Evolutionary conservation across 345 rosid species (phyloP).

Genomic region (Populus alba): DNA sequence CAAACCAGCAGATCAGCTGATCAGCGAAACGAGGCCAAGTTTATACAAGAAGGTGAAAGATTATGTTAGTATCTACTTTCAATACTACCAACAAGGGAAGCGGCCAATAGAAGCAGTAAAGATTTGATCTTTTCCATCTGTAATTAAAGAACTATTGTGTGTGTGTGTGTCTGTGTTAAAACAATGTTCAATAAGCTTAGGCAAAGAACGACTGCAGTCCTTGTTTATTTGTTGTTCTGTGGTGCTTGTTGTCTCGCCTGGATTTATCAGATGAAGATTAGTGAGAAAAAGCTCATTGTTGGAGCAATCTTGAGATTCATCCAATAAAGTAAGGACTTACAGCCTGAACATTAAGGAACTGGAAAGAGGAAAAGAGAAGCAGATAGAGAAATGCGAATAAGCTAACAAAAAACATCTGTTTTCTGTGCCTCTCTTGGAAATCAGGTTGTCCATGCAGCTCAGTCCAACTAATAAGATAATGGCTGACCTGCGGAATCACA

Average conservation of each 20-base stretch:
- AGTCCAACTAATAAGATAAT: too few relatives aligned
- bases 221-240: neutral
- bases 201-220: neutral
- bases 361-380: too few relatives aligned
- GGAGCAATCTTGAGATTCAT: neutral
- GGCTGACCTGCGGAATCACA: too few relatives aligned
- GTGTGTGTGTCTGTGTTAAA: neutral
- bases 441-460: too few relatives aligned
- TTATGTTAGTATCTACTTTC: slow-evolving; percentile 37
- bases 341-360: too few relatives aligned
- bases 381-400: too few relatives aligned
- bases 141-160: neutral
- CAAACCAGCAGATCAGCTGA: slow-evolving; percentile 13
- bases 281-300: neutral
- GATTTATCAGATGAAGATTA: neutral
- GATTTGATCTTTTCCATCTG: neutral
- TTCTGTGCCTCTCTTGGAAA: too few relatives aligned
- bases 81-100: slow-evolving; percentile 44
- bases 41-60: slow-evolving; percentile 48
- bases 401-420: too few relatives aligned
- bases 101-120: slow-evolving; percentile 47
- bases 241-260: neutral
- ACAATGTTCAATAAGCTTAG: too few relatives aligned
- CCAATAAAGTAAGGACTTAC: too few relatives aligned
- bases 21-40: slow-evolving; percentile 43